phyloP scores from a whole-genome alignment of 1,139 yeast genomes.

The Meyerozyma guilliermondii region DNA sequence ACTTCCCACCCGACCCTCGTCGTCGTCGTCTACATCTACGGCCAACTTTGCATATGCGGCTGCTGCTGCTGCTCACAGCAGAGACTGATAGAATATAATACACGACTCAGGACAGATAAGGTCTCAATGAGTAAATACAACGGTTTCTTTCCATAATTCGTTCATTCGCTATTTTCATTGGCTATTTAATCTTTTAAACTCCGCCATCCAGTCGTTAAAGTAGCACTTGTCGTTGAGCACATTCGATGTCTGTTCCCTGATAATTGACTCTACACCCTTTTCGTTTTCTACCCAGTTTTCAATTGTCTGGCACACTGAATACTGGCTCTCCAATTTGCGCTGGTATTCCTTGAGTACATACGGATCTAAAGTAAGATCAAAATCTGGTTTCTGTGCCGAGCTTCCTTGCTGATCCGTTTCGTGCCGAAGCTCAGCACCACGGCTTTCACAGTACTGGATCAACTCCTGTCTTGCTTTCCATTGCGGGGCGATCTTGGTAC shows the following conservation, averaged over 20 bases:
- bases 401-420: conserved; percentile 8
- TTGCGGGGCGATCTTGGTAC: conserved; percentile 26
- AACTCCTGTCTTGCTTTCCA: conserved; percentile 30
- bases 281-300: conserved; percentile 39
- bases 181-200: conserved; percentile 9
- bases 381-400: conserved; percentile 8
- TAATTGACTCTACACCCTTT: conserved; percentile 26
- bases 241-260: conserved; percentile 28
- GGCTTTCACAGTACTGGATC: conserved; percentile 27
- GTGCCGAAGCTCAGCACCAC: conserved; percentile 19
- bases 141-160: neutral
- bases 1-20: neutral
- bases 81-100: neutral
- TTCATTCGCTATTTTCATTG: no score
- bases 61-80: conserved; percentile 5
- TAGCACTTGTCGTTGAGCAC: conserved; percentile 34
- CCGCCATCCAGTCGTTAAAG: conserved; percentile 31
- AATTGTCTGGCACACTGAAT: conserved; percentile 22
- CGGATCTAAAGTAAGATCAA: conserved; percentile 36
- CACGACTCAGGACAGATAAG: no score
- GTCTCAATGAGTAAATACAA: no score
- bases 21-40: neutral
- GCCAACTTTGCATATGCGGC: conserved; percentile 3
- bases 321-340: conserved; percentile 19
- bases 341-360: conserved; percentile 29